These are phyloP conservation scores for Cyclostephanos tholiformis DNA, from an alignment of 108 stramenopile genomes.

Conservation along the genomic window DNA sequence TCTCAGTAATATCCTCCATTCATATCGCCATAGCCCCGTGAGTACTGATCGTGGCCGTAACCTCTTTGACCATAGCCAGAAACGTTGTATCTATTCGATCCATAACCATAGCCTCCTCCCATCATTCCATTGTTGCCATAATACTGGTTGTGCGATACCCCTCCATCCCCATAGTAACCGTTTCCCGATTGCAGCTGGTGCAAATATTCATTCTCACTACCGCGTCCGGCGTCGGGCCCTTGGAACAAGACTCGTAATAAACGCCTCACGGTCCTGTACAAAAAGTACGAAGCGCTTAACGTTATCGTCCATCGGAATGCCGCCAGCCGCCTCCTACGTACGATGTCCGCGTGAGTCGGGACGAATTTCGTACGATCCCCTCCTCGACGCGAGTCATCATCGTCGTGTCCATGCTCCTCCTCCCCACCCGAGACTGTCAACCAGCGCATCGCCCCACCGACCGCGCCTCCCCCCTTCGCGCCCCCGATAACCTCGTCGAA, in stretches of 20 bases:
- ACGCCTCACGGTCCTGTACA: slow-evolving; percentile 58
- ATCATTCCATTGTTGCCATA: no score
- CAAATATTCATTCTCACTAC: slow-evolving; percentile 4
- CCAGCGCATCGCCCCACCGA: not conserved
- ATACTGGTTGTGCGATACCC: slow-evolving; percentile 25
- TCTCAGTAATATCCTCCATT: no score
- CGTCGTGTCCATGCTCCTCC: slow-evolving; percentile 22
- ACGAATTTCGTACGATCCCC: slow-evolving; percentile 47
- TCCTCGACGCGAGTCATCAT: slow-evolving; percentile 39
- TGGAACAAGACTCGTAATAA: slow-evolving; percentile 39
- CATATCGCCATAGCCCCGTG: no score
- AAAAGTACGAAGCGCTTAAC: slow-evolving; percentile 58
- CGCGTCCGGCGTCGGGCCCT: slow-evolving; percentile 7
- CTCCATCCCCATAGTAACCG: slow-evolving; percentile 10
- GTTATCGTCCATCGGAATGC: slow-evolving; percentile 74
- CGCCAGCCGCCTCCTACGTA: slow-evolving; percentile 59
- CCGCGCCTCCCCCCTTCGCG: slow-evolving; percentile 59
- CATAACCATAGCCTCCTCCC: no score
- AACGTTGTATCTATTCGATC: no score
- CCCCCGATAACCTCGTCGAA: slow-evolving; percentile 54
- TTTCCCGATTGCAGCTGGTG: slow-evolving; percentile 4
- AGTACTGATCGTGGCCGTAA: no score
- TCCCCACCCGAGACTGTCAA: slow-evolving; percentile 18
- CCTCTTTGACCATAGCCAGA: no score
- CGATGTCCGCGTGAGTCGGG: slow-evolving; percentile 36